These are phyloP conservation scores for Teratosphaeria nubilosa DNA, from an alignment of 2,329 filamentous ascomycete species.

Conservation along the genomic window DNA sequence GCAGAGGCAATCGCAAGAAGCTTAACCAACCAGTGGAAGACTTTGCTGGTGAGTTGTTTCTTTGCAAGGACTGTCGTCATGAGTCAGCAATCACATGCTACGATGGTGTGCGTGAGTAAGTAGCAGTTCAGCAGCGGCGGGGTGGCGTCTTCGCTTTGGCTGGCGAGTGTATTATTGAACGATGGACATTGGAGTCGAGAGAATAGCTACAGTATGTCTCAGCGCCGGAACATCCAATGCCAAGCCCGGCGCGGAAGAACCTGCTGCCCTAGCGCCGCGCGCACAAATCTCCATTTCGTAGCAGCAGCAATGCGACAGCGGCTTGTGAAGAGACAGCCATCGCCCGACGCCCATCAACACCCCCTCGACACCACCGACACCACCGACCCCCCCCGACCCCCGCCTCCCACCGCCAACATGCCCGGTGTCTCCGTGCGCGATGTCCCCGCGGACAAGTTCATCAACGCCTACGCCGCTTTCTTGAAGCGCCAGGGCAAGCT, in stretches of 20 bases:
- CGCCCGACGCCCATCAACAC: slow-evolving; percentile 3
- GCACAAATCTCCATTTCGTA: not conserved
- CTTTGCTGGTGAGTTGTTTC: not conserved
- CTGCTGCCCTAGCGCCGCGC: not conserved
- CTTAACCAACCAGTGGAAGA: not conserved
- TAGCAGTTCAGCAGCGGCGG: too few species aligned
- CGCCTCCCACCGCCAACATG: slow-evolving; percentile 55
- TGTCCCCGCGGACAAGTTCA: slow-evolving; percentile 86
- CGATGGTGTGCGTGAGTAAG: too few species aligned
- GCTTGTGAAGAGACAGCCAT: not conserved
- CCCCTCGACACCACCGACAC: not conserved
- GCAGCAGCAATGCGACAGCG: not conserved
- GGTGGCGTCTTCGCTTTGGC: not conserved
- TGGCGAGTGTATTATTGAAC: not conserved
- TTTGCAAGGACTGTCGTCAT: too few species aligned
- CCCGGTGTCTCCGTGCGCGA: slow-evolving; percentile 74
- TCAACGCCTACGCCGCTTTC: slow-evolving; percentile 75
- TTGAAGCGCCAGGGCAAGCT: slow-evolving; percentile 92
- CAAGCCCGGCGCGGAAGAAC: not conserved
- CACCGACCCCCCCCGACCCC: slow-evolving; percentile 3
- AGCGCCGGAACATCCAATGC: not conserved
- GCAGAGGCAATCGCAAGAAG: not conserved
- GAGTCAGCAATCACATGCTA: too few species aligned
- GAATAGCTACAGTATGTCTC: too few species aligned
- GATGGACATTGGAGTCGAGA: not conserved